phyloP scores from a whole-genome alignment of 2,329 filamentous ascomycete species.

The Aspergillus texensis region DNA sequence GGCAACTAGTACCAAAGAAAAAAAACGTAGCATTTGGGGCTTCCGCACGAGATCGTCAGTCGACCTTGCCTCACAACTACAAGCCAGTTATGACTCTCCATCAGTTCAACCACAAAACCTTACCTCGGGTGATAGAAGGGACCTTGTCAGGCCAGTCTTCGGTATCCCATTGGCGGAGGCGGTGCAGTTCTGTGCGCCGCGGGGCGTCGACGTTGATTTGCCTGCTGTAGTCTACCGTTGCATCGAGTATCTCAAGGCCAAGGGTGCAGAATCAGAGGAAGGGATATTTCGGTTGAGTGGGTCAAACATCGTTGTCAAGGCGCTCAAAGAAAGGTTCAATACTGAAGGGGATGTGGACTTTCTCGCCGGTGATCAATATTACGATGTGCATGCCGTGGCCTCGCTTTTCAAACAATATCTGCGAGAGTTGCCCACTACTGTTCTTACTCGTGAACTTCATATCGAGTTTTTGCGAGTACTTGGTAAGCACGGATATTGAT shows the following conservation, averaged over 20 bases:
- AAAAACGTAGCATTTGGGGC: slow-evolving; percentile 72
- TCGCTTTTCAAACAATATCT: slow-evolving; percentile 93
- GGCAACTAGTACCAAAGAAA: slow-evolving; percentile 69
- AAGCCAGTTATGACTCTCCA: slow-evolving; percentile 33
- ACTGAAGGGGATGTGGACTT: slow-evolving; percentile 88
- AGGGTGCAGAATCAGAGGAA: slow-evolving; percentile 81
- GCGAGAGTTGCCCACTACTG: slow-evolving; percentile 85
- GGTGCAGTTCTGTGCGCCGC: slow-evolving; percentile 75
- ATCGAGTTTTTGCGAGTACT: slow-evolving; percentile 83
- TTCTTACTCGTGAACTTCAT: slow-evolving; percentile 87
- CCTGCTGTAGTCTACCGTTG: slow-evolving; percentile 94
- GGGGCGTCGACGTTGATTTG: slow-evolving; percentile 71
- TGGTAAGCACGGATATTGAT: slow-evolving; percentile 44
- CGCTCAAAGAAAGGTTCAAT: slow-evolving; percentile 90
- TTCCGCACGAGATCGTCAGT: slow-evolving; percentile 71
- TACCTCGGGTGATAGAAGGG: slow-evolving; percentile 50
- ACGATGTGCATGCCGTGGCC: slow-evolving; percentile 94
- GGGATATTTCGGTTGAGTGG: slow-evolving; percentile 96
- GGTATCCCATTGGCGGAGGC: slow-evolving; percentile 84
- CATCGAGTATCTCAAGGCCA: slow-evolving; percentile 85
- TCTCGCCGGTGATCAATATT: slow-evolving; percentile 74
- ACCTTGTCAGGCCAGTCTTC: slow-evolving; percentile 72
- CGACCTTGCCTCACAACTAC: slow-evolving; percentile 54
- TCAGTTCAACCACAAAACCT: slow-evolving; percentile 56
- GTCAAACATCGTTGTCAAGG: slow-evolving; percentile 93